Base-by-base conservation (phyloP, 306 rosid species). In the Quercus wislizeni region DNA sequence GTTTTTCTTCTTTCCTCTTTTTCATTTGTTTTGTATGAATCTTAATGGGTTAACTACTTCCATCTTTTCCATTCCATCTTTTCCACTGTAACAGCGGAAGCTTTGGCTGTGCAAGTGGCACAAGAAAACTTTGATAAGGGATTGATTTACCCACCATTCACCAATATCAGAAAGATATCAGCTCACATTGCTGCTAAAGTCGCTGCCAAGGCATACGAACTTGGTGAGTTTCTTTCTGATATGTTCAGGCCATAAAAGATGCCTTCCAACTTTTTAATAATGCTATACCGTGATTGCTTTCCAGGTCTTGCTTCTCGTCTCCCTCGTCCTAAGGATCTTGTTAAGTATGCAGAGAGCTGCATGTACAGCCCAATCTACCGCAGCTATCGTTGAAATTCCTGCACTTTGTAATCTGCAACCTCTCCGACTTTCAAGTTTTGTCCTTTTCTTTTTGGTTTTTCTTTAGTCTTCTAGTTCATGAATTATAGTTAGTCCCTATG, bases 281-380 rank as follows among this genome's bases (percentile, higher is more conserved):
- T 35, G 11, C 69, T 30, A 20, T n/a, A 76, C 2, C 72, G 4
- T 67, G 69, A 69, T 77, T 74, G 86, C 74, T 58, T 74, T 33
- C 71, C 74, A 95, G 99, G 98, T 82, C 83, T 93, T 80, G 99
- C 98, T 83, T 88, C 99, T 84, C 90, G 89, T 87, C 89, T 93
- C 43, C 99, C 99, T 80, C 96, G 87, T 21, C 97, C 98, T 0
- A 93, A 95, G 77, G 92, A 95, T 86, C 98, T 95, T 6, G 97
- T 93, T 27, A 90, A 89, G 88, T 91, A 87, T 49, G 98, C 99
- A 25, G 98, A 93, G 78, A 90, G 97, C 85, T 93, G 94, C 88
- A 95, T 95, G 99, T 95, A 95, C 90, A 88, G 98, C 93, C 98
- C 98, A 6, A 63, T 81, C 76, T 93, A 93, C 90, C 73, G 97